These are phyloP conservation scores for Pyricularia pennisetigena DNA, from an alignment of 2,329 filamentous ascomycete species.

Conservation along the genomic window DNA sequence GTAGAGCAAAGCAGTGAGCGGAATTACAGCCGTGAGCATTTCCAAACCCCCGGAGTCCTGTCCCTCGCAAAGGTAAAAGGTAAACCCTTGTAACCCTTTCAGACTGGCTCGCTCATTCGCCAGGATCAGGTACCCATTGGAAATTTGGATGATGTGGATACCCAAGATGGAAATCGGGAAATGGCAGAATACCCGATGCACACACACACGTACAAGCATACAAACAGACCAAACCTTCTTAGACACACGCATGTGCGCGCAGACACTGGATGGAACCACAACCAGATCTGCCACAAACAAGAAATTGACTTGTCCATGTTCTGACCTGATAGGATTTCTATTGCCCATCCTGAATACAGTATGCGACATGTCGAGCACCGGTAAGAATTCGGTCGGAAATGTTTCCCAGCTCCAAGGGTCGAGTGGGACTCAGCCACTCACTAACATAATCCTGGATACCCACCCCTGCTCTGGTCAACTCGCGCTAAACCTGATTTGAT, in stretches of 20 bases:
- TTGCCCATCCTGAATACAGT: neutral
- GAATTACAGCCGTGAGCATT: neutral
- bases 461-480: neutral
- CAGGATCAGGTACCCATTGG: neutral
- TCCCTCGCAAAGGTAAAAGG: neutral
- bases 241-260: neutral
- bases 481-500: neutral
- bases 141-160: neutral
- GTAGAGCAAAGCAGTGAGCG: neutral
- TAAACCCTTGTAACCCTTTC: neutral
- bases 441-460: neutral
- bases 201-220: neutral
- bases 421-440: neutral
- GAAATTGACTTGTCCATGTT: neutral
- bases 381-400: neutral
- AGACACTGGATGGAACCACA: neutral
- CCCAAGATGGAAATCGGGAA: neutral
- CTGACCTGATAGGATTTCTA: neutral
- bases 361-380: neutral
- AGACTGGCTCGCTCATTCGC: neutral
- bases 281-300: neutral
- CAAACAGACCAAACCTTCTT: neutral
- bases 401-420: neutral
- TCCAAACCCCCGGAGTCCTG: neutral
- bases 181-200: neutral